Conservation (phyloP, 306 rosid species). For the Vigna nakashimae region DNA sequence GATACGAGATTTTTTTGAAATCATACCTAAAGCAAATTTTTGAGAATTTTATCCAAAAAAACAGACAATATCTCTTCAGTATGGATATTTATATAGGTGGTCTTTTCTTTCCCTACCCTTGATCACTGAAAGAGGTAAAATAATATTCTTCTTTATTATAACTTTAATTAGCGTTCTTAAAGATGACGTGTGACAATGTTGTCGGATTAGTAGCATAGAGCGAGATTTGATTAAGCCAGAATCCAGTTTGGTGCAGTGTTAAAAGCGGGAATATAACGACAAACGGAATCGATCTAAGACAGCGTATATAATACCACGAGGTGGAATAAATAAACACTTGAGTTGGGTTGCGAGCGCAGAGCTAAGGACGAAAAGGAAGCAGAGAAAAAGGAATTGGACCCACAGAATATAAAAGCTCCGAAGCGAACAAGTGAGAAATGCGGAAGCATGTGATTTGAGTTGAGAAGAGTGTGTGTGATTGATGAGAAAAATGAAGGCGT, state of each 20-base stretch:
- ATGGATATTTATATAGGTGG: no score
- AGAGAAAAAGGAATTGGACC: background rate
- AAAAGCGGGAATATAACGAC: conserved; percentile 6
- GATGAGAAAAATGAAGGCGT: background rate
- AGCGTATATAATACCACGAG: background rate
- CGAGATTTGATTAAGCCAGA: background rate
- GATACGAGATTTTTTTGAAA: no score
- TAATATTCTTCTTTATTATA: no score
- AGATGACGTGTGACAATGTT: background rate
- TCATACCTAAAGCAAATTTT: no score
- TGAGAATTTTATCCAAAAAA: no score
- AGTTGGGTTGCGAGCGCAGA: no score
- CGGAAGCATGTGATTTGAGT: background rate
- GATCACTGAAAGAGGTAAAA: no score
- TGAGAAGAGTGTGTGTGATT: background rate
- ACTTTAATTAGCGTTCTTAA: background rate
- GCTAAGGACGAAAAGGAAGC: background rate
- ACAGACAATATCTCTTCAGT: no score
- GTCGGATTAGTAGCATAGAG: background rate
- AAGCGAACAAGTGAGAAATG: background rate
- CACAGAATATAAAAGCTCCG: background rate
- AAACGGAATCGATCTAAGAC: background rate
- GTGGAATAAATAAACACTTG: conserved; percentile 15
- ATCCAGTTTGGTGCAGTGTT: background rate
- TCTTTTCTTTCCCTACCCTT: no score